Base-by-base conservation (phyloP, 2,329 filamentous ascomycete genomes). In the Colletotrichum cuscutae region DNA sequence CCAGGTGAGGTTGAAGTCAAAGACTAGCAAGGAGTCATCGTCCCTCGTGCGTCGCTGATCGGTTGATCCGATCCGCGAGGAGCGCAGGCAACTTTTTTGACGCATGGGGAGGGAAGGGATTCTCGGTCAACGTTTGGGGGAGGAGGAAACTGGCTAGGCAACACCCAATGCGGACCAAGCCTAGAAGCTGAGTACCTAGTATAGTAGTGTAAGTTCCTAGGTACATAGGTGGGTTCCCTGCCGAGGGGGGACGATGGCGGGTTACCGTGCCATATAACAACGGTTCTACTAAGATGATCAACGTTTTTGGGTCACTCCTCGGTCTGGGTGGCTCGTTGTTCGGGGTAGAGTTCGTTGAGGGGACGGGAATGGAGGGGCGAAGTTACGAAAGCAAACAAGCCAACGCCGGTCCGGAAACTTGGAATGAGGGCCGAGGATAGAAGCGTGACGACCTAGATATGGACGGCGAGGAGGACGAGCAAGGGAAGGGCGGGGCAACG, bases 41-140 rank as follows among this genome's bases (percentile, higher is more conserved):
- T 9, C n/a, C 7, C n/a, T 42, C 52, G 22, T 57, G 52, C 22
- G 24, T 57, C 35, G 63, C 32, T 22, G 37, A 65, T 28, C 32
- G 46, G 46, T 71, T 60, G 68, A 56, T 46, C 32, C 46, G 56
- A 56, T 59, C 53, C 60, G 66, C 35, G 52, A 46, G 28, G 37
- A 60, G 61, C 54, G 61, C 26, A 3, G 54, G 22, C n/a, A n/a
- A 46, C 42, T 0, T 30, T 13, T 42, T 13, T 6, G 53, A 19
- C 35, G 37, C 22, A 22, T 13, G 19, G 59, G 37, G 28, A 5
- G 5, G 30, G 26, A 30, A 5, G 5, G 30, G 26, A 30, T 15
- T 42, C 35, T 42, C 35, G 42, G 26, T 3, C 28, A 28, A 24
- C 15, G 12, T 28, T 15, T 26, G 54, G 49, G 37, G 60, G 56